These are phyloP conservation scores for Sclerotinia sclerotiorum DNA, from an alignment of 2,329 filamentous ascomycete genomes.

Conservation along the genomic window DNA sequence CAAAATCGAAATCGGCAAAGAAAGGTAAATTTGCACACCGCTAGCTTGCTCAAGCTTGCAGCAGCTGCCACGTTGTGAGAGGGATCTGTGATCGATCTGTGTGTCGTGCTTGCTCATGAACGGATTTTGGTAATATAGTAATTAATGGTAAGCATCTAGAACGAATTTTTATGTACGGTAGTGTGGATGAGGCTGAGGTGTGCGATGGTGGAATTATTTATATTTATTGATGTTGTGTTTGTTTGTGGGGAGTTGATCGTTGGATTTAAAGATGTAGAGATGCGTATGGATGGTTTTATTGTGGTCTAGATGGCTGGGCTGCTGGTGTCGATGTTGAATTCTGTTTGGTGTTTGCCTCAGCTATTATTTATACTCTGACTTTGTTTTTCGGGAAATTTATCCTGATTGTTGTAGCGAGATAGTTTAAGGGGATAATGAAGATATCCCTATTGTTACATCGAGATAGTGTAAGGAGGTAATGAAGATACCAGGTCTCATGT, in stretches of 20 bases:
- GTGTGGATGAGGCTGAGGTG: no score
- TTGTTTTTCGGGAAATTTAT: not conserved
- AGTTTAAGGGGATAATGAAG: not conserved
- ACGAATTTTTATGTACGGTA: not conserved
- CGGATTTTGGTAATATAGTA: no score
- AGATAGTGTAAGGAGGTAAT: no score
- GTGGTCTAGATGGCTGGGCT: constrained; percentile 17
- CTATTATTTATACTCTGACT: no score
- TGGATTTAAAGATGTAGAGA: no score
- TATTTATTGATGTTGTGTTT: constrained; percentile 11
- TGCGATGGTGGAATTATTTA: not conserved
- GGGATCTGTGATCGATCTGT: not conserved
- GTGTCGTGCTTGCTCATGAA: not conserved
- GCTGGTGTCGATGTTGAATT: no score
- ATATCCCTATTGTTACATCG: not conserved
- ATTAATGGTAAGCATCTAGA: not conserved
- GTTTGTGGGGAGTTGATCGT: not conserved
- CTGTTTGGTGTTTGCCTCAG: no score
- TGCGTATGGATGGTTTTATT: not conserved
- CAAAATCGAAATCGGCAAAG: not conserved
- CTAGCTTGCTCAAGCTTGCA: not conserved
- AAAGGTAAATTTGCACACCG: not conserved
- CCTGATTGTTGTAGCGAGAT: not conserved
- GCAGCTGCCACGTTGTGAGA: not conserved
- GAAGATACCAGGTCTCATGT: not conserved